A percentile compares a stretch with the other conserved stretches of the same genome.
Conservation (phyloP, 768 basidiomycete genomes). For the Auriculariales sp. region DNA sequence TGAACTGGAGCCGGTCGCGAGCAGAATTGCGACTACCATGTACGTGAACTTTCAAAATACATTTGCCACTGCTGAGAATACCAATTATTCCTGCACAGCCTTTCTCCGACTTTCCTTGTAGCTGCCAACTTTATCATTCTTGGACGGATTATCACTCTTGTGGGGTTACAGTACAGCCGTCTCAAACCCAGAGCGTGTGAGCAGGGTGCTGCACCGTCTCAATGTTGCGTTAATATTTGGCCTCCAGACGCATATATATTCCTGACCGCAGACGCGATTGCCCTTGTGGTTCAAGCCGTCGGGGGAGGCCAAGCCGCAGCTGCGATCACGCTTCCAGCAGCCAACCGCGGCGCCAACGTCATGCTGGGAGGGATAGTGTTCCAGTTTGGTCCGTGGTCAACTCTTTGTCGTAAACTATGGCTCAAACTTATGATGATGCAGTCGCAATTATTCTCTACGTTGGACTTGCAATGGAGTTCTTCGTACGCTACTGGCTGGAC, state of each 20-base stretch:
- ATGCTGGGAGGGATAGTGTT: conserved; percentile 11
- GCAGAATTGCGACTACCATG: conserved; percentile 35
- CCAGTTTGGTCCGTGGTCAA: conserved; percentile 6
- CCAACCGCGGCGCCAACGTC: conserved; percentile 7
- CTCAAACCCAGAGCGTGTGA: conserved; percentile 14
- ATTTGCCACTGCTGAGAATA: not conserved
- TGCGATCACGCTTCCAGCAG: conserved; percentile 5
- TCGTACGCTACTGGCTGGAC: conserved; percentile 24
- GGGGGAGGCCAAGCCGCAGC: conserved; percentile 21
- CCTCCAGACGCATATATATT: conserved; percentile 4
- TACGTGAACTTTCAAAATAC: not conserved
- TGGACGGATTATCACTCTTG: conserved; percentile 26
- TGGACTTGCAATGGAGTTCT: conserved; percentile 28
- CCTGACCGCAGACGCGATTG: conserved; percentile 19
- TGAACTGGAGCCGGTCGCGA: not conserved
- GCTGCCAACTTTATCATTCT: conserved; percentile 49
- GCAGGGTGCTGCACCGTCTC: not conserved
- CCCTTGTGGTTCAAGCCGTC: conserved; percentile 24
- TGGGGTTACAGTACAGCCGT: conserved; percentile 33
- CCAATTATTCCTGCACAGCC: conserved; percentile 15
- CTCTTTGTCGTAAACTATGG: not conserved
- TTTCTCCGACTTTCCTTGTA: conserved; percentile 40
- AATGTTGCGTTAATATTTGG: not conserved
- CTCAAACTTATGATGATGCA: conserved; percentile 8
- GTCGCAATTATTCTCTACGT: conserved; percentile 30